Evolutionary conservation across 1,139 yeast species (phyloP).

Genomic region (Saccharomyces hybrid): DNA sequence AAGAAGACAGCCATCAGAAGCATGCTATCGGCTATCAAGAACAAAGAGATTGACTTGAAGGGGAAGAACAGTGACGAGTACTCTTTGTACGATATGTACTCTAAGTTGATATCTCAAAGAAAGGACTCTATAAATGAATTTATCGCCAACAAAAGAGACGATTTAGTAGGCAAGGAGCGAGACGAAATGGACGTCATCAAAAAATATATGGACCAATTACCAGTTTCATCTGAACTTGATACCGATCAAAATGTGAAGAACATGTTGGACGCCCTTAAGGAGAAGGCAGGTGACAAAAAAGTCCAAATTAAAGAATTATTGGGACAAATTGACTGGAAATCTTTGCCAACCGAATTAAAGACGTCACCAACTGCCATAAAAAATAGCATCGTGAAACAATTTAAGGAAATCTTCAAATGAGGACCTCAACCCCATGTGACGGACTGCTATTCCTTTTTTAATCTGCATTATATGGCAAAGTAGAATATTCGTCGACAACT

Average conservation of each 20-base stretch:
- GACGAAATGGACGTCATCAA: conserved; percentile 42
- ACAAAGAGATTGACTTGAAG: conserved; percentile 47
- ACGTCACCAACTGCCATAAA: conserved; percentile 36
- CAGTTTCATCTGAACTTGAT: conserved; percentile 46
- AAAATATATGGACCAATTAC: conserved; percentile 38
- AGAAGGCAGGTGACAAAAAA: conserved; percentile 27
- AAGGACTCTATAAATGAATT: conserved; percentile 47
- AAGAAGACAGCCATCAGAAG: conserved; percentile 50
- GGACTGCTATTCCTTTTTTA: not conserved
- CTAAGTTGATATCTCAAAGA: conserved; percentile 47
- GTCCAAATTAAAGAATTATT: conserved; percentile 37
- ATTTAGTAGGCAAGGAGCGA: conserved; percentile 49
- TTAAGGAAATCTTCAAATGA: conserved; percentile 15
- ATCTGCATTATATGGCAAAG: not conserved
- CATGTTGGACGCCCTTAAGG: conserved; percentile 32
- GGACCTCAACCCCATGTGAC: not conserved
- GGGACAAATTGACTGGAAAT: conserved; percentile 42
- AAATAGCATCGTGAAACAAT: conserved; percentile 27
- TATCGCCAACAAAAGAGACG: conserved; percentile 42
- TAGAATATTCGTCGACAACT: not conserved
- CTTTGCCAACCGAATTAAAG: conserved; percentile 45
- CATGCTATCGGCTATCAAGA: conserved; percentile 52
- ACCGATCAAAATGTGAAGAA: conserved; percentile 37
- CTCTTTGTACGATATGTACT: conserved; percentile 40
- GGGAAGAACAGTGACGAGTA: conserved; percentile 43